A percentile compares a stretch with the other conserved stretches of the same genome.
Evolutionary conservation across 805 yeast genomes (phyloP).

Genomic region (Candida oleophila): DNA sequence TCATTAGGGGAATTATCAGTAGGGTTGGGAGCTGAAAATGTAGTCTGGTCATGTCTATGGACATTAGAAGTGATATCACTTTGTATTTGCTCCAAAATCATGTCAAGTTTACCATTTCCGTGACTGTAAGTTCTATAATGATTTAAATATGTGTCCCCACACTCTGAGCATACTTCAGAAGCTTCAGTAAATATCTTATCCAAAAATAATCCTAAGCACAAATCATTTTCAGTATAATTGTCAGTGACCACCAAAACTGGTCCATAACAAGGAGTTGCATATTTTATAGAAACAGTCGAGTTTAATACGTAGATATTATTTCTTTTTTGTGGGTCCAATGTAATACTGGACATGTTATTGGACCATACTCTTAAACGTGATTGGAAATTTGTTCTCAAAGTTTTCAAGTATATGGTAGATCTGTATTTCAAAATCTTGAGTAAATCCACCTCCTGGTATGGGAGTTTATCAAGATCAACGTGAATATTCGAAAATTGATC

Average conservation of each 20-base stretch:
- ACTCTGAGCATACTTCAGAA: slow-evolving; percentile 68
- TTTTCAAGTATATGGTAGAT: slow-evolving; percentile 34
- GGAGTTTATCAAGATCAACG: slow-evolving; percentile 29
- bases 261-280: slow-evolving; percentile 90
- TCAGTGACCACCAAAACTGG: slow-evolving; percentile 85
- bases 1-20: slow-evolving; percentile 21
- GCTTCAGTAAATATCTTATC: slow-evolving; percentile 77
- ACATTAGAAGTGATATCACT: slow-evolving; percentile 13
- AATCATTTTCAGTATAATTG: slow-evolving; percentile 87
- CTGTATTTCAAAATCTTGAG: slow-evolving; percentile 35
- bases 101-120: slow-evolving; percentile 79
- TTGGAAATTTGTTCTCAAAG: slow-evolving; percentile 51
- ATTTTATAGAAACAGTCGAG: slow-evolving; percentile 77
- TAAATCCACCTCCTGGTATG: slow-evolving; percentile 35
- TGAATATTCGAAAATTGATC: slow-evolving; percentile 24
- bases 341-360: slow-evolving; percentile 34
- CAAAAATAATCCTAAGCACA: slow-evolving; percentile 83
- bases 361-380: slow-evolving; percentile 49
- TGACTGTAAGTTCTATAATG: slow-evolving; percentile 89
- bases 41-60: background rate
- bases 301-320: slow-evolving; percentile 77
- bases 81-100: slow-evolving; percentile 57
- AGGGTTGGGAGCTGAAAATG: slow-evolving; percentile 34
- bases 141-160: slow-evolving; percentile 66
- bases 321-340: slow-evolving; percentile 52